Percentiles rank a stretch among this genome's conserved stretches.
These are phyloP conservation scores for Cochlearia excelsa DNA, from an alignment of 345 rosid species.

Conservation along the genomic window DNA sequence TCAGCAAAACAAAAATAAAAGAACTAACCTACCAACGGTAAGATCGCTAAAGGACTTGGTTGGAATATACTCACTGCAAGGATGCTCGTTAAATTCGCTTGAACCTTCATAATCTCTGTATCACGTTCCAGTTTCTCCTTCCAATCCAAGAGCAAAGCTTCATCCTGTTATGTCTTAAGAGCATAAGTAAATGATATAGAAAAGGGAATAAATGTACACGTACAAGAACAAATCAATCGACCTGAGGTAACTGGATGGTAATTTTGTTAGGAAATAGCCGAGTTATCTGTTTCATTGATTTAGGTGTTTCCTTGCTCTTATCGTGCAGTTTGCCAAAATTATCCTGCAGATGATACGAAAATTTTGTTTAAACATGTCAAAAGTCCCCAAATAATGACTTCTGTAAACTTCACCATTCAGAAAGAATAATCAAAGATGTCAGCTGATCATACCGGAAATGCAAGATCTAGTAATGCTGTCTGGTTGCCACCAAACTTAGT, in stretches of 20 bases:
- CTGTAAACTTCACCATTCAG: background rate
- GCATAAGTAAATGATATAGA: constrained; percentile 23
- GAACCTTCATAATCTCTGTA: constrained; percentile 78
- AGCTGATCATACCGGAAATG: constrained; percentile 69
- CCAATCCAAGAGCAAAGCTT: constrained; percentile 87
- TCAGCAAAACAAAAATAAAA: constrained; percentile 11
- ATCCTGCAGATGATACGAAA: constrained; percentile 53
- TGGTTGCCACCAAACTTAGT: constrained; percentile 95
- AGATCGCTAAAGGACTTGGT: constrained; percentile 9
- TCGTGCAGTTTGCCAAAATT: constrained; percentile 83
- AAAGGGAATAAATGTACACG: background rate
- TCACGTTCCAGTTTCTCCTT: constrained; percentile 94
- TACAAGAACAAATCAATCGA: constrained; percentile 28
- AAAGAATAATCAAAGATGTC: background rate
- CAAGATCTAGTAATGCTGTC: constrained; percentile 84
- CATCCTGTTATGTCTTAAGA: constrained; percentile 56
- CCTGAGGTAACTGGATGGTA: constrained; percentile 97
- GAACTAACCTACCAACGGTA: background rate
- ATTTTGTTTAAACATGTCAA: constrained; percentile 17
- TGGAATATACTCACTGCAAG: constrained; percentile 57
- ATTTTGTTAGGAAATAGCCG: constrained; percentile 96
- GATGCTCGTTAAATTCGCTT: constrained; percentile 64
- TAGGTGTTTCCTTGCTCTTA: constrained; percentile 82
- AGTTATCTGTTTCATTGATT: constrained; percentile 82
- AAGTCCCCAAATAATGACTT: constrained; percentile 1